Conservation (phyloP, 306 rosid species). For the Prinsepia uniflora region DNA sequence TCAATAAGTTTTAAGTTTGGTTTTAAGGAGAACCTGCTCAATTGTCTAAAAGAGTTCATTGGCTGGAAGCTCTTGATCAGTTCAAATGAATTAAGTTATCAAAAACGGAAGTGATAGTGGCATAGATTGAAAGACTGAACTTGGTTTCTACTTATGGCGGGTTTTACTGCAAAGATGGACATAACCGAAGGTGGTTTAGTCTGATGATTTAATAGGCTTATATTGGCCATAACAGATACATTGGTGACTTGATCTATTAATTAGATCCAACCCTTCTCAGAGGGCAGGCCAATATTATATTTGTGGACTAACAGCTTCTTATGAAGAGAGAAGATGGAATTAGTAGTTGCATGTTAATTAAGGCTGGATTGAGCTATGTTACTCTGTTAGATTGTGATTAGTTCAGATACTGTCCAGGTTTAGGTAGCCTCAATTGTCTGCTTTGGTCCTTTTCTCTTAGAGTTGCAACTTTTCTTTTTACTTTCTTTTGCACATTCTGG, state of each 20-base stretch:
- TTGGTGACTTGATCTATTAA: not conserved
- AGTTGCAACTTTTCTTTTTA: not conserved
- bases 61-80: not conserved
- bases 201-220: not conserved
- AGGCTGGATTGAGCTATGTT: not conserved
- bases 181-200: not conserved
- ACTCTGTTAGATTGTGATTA: not conserved
- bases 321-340: not conserved
- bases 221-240: not conserved
- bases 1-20: not conserved
- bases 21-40: constrained; percentile 1
- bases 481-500: not conserved
- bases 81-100: not conserved
- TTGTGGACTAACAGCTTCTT: not conserved
- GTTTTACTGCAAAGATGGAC: not conserved
- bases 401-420: constrained; percentile 1
- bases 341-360: not conserved
- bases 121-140: not conserved
- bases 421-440: not conserved
- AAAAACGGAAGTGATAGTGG: not conserved
- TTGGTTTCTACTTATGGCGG: not conserved
- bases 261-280: not conserved
- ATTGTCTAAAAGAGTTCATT: constrained; percentile 5
- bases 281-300: not conserved
- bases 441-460: not conserved